phyloP scores from a whole-genome alignment of 352 stramenopile genomes.

The Globisporangium paroecandrum region DNA sequence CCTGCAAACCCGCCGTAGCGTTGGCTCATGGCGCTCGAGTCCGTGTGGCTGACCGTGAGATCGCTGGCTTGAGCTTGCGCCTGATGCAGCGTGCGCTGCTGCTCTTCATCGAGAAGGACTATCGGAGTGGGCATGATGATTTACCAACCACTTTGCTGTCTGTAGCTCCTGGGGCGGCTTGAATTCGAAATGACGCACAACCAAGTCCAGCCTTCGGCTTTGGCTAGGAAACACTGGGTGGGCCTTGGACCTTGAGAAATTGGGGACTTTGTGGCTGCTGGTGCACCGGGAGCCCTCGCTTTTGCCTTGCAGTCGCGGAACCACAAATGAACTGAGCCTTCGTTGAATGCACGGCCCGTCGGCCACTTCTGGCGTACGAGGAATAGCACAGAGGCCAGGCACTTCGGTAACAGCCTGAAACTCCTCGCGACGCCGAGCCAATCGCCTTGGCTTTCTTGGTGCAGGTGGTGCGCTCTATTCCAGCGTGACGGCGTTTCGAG shows the following conservation, averaged over 20 bases:
- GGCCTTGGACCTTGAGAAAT: not conserved
- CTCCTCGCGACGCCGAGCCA: no score
- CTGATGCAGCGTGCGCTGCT: slow-evolving; percentile 38
- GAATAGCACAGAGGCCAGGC: no score
- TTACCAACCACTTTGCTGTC: not conserved
- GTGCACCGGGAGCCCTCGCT: not conserved
- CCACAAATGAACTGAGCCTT: not conserved
- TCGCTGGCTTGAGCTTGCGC: not conserved
- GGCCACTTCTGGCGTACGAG: no score
- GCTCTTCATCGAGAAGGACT: slow-evolving; percentile 35
- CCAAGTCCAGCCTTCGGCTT: not conserved
- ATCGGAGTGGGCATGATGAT: not conserved
- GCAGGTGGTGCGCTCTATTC: no score
- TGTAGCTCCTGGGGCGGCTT: not conserved
- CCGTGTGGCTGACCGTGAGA: not conserved
- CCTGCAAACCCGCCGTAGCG: not conserved
- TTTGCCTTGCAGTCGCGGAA: not conserved
- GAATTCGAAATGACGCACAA: not conserved
- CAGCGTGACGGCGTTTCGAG: no score
- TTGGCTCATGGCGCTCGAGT: slow-evolving; percentile 7
- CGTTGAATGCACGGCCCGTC: not conserved
- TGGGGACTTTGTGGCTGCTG: not conserved
- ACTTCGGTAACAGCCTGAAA: no score
- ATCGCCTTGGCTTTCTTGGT: no score
- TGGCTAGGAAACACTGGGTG: no score